Conservation (phyloP, 2,329 filamentous ascomycete genomes). For the Cladosporium cucumerinum region DNA sequence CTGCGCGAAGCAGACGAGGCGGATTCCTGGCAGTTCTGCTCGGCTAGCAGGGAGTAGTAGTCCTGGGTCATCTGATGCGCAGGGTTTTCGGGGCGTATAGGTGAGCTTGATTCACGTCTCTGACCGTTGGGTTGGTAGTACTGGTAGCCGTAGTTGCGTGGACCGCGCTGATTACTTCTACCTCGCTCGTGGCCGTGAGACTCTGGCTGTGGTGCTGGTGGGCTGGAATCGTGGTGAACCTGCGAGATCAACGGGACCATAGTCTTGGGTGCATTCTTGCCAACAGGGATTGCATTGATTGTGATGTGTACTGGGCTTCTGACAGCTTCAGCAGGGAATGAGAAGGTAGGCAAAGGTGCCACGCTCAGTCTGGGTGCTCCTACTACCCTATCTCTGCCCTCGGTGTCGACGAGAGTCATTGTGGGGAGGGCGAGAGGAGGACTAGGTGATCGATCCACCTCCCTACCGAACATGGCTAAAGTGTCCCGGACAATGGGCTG, state of each 20-base stretch:
- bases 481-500: conserved; percentile 2
- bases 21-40: conserved; percentile 20
- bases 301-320: not conserved
- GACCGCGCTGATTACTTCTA: conserved; percentile 6
- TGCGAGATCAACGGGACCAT: conserved; percentile 14
- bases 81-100: not conserved
- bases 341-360: conserved; percentile 10
- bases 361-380: conserved; percentile 8
- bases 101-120: not conserved
- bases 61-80: conserved; percentile 23
- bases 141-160: not conserved
- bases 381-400: conserved; percentile 12
- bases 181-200: conserved; percentile 3
- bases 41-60: conserved; percentile 27
- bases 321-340: not conserved
- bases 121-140: not conserved
- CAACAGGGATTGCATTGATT: conserved; percentile 17
- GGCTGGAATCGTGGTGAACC: not conserved
- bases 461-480: conserved; percentile 13
- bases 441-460: not conserved
- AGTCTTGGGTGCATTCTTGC: conserved; percentile 11
- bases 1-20: conserved; percentile 17
- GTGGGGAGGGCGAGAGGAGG: not conserved
- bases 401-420: conserved; percentile 15
- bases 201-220: not conserved